Percentiles rank a stretch among this genome's conserved stretches.
Evolutionary conservation across 208 protist species (phyloP).

Genomic region (Acanthamoeba lenticulata): DNA sequence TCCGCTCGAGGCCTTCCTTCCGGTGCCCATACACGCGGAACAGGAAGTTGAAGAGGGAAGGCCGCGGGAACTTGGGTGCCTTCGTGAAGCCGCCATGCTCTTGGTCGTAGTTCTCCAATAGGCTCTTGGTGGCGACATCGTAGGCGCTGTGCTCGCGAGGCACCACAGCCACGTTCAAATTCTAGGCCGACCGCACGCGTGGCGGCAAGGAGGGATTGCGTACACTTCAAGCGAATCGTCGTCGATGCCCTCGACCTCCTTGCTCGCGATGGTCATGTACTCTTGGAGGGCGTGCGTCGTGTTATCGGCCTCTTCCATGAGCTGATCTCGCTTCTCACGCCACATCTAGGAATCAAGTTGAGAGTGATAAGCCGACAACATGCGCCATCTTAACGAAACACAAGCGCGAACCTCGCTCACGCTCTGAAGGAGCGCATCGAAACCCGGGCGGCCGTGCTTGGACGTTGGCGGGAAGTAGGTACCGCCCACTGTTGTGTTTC

Average conservation of each 20-base stretch:
- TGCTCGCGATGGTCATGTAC: background rate
- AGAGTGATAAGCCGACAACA: background rate
- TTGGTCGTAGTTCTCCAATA: constrained; percentile 9
- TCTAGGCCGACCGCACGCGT: background rate
- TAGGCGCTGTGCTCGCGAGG: background rate
- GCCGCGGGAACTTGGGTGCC: constrained; percentile 75
- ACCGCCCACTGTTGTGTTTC: constrained; percentile 3
- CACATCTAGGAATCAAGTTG: background rate
- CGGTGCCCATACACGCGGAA: constrained; percentile 22
- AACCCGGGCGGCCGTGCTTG: constrained; percentile 7
- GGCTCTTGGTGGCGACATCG: background rate
- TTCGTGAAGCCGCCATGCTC: constrained; percentile 68
- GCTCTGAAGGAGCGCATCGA: background rate
- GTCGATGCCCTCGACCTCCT: background rate
- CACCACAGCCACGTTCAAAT: background rate
- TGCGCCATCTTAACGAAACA: background rate
- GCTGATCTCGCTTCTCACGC: background rate
- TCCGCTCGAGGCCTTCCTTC: background rate
- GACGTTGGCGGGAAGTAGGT: constrained; percentile 36
- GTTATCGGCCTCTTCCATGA: background rate
- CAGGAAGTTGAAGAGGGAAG: constrained; percentile 67
- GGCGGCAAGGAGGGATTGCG: background rate
- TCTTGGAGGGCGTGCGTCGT: background rate
- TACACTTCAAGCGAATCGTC: constrained; percentile 5
- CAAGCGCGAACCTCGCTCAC: background rate